Percentiles rank a stretch among this genome's conserved stretches.
phyloP scores from a whole-genome alignment of 768 basidiomycete genomes.

The Steccherinum ochraceum region DNA sequence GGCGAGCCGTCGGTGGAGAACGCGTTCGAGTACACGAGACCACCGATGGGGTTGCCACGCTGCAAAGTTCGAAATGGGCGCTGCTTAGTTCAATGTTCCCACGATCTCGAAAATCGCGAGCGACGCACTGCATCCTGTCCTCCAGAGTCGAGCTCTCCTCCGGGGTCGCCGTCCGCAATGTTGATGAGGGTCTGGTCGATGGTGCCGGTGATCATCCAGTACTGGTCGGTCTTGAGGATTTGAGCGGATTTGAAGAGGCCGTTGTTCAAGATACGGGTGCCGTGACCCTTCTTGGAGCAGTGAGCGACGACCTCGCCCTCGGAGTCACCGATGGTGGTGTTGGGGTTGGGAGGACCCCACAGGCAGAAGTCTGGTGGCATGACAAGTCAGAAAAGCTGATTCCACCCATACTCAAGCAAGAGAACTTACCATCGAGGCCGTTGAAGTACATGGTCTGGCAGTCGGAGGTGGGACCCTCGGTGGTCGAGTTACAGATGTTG shows the following conservation, averaged over 20 bases:
- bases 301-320: constrained; percentile 72
- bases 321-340: constrained; percentile 52
- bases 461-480: constrained; percentile 49
- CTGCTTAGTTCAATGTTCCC: no score
- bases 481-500: constrained; percentile 63
- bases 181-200: constrained; percentile 57
- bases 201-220: constrained; percentile 56
- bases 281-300: constrained; percentile 69
- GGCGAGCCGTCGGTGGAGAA: constrained; percentile 38
- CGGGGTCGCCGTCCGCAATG: constrained; percentile 47
- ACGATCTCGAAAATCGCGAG: neutral
- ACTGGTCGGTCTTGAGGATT: constrained; percentile 50
- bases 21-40: constrained; percentile 56
- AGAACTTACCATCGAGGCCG: constrained; percentile 36
- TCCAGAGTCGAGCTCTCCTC: constrained; percentile 76
- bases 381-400: constrained; percentile 12
- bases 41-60: constrained; percentile 79
- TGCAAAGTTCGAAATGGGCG: constrained; percentile 19
- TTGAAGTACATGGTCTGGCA: constrained; percentile 72
- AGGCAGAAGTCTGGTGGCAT: constrained; percentile 75
- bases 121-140: constrained; percentile 57
- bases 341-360: constrained; percentile 49
- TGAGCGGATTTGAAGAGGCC: constrained; percentile 63
- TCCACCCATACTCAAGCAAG: neutral
- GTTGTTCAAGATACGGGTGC: constrained; percentile 67